Evolutionary conservation across 1,284 basidiomycete genomes (phyloP).

Genomic region (Ustilago trichophora): DNA sequence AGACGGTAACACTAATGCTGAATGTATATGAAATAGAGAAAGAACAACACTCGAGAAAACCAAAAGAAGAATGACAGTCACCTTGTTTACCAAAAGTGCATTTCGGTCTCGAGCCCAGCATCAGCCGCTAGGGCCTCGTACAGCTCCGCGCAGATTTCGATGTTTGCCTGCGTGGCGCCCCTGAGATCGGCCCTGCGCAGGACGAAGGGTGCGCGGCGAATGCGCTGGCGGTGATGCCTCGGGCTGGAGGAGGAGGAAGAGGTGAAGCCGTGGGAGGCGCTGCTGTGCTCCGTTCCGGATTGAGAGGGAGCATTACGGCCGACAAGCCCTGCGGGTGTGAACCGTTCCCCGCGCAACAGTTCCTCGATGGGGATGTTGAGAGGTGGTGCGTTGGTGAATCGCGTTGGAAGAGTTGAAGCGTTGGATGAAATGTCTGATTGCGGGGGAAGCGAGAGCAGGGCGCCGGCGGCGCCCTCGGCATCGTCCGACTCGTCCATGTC

Average conservation of each 20-base stretch:
- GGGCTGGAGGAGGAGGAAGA: slow-evolving; percentile 3
- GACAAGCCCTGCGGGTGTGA: slow-evolving; percentile 11
- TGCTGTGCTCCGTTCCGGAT: no score
- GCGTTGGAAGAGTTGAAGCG: no score
- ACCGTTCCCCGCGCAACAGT: slow-evolving; percentile 26
- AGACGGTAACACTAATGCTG: no score
- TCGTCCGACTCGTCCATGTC: no score
- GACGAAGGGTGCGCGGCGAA: slow-evolving; percentile 5
- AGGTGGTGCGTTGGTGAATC: slow-evolving; percentile 24
- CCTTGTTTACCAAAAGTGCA: slow-evolving; percentile 23
- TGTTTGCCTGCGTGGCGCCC: slow-evolving; percentile 25
- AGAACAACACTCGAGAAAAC: not conserved
- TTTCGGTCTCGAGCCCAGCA: slow-evolving; percentile 15
- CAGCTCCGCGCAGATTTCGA: slow-evolving; percentile 16
- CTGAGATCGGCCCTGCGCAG: slow-evolving; percentile 21
- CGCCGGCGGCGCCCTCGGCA: no score
- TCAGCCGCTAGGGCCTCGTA: slow-evolving; percentile 15
- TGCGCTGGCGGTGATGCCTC: not conserved
- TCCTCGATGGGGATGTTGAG: slow-evolving; percentile 48
- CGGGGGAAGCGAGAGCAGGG: not conserved
- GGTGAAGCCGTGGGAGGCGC: no score
- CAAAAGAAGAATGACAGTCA: not conserved
- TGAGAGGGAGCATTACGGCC: not conserved
- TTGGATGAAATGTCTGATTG: no score
- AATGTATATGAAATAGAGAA: no score